These are phyloP conservation scores for Penicillium sp. DNA, from an alignment of 2,329 filamentous ascomycete genomes.

Conservation along the genomic window DNA sequence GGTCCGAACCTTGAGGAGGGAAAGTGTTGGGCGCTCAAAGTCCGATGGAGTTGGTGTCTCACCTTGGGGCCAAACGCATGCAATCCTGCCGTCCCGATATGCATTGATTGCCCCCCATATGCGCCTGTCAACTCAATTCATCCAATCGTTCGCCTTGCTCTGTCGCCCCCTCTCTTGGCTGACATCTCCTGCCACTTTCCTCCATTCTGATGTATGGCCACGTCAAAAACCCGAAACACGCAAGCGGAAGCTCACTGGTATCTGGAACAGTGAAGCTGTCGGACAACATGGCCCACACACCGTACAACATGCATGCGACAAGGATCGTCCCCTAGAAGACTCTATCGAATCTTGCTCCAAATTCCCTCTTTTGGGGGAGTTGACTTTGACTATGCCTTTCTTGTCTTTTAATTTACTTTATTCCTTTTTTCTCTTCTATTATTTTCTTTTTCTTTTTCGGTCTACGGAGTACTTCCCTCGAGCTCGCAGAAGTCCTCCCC, in stretches of 20 bases:
- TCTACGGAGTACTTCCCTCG: background rate
- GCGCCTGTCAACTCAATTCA: conserved; percentile 17
- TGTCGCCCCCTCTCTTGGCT: background rate
- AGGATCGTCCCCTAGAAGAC: background rate
- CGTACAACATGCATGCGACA: conserved; percentile 2
- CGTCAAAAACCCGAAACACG: conserved; percentile 4
- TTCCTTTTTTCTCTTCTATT: background rate
- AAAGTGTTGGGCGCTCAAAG: conserved; percentile 11
- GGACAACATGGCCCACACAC: background rate
- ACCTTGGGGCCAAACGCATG: conserved; percentile 28
- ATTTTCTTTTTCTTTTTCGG: background rate
- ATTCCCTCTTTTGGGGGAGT: too few relatives aligned
- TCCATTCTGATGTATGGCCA: background rate
- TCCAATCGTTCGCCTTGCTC: conserved; percentile 16
- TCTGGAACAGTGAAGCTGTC: background rate
- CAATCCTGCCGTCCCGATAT: conserved; percentile 28
- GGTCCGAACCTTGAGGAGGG: conserved; percentile 16
- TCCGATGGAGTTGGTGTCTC: conserved; percentile 23
- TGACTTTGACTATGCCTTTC: background rate
- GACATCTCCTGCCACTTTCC: background rate
- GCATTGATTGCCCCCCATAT: conserved; percentile 22
- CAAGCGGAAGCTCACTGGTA: conserved; percentile 1
- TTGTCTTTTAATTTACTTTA: background rate
- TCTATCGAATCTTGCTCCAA: background rate
- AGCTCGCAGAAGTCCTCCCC: too few relatives aligned